A percentile compares a stretch with the other conserved stretches of the same genome.
phyloP scores from a whole-genome alignment of 2,329 filamentous ascomycete genomes.

The Microcyclosporella mali region DNA sequence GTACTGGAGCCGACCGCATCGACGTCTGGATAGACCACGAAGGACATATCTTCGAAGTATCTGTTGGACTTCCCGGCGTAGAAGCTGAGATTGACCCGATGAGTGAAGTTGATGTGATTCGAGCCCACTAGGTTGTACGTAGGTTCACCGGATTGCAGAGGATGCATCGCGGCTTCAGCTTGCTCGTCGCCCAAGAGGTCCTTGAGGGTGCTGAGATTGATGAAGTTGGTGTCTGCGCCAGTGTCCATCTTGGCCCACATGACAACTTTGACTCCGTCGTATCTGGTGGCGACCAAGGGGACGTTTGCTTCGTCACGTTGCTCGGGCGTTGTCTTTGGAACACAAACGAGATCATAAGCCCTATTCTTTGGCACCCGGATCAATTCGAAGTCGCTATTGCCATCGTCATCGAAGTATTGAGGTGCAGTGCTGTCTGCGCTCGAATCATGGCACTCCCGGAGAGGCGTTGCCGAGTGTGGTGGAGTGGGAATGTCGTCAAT shows the following conservation, averaged over 20 bases:
- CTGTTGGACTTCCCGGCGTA: constrained; percentile 9
- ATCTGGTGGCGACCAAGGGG: constrained; percentile 14
- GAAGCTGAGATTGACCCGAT: constrained; percentile 12
- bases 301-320: constrained; percentile 16
- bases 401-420: constrained; percentile 11
- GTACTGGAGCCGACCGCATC: constrained; percentile 4
- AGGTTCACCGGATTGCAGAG: constrained; percentile 1
- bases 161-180: constrained; percentile 3
- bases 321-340: constrained; percentile 3
- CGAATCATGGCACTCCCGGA: no score
- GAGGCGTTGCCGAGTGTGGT: no score
- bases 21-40: constrained; percentile 10
- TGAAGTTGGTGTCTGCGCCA: constrained; percentile 19
- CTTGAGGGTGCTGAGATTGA: constrained; percentile 14
- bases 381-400: constrained; percentile 14
- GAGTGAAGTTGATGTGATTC: constrained; percentile 12
- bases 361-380: constrained; percentile 15
- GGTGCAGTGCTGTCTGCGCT: no score
- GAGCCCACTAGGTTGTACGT: constrained; percentile 12
- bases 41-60: constrained; percentile 10
- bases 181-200: constrained; percentile 4
- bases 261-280: constrained; percentile 11
- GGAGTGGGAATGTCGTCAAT: no score
- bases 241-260: constrained; percentile 24
- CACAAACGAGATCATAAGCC: constrained; percentile 13